Conservation (phyloP, 2,329 filamentous ascomycete species). For the Phaeoacremonium minimum region DNA sequence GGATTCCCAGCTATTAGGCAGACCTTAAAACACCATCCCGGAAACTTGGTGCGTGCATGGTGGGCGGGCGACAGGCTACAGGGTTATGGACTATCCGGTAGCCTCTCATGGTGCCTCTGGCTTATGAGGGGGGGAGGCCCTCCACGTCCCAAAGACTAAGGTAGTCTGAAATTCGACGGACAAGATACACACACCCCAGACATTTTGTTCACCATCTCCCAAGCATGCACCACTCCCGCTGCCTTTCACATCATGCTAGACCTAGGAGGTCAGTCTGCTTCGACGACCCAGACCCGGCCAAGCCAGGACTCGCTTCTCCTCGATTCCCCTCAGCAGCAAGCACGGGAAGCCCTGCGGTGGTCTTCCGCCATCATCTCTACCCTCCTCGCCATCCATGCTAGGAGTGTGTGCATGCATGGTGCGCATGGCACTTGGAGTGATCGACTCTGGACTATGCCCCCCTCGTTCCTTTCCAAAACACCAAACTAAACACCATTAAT, state of each 20-base stretch:
- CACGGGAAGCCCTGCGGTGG: too few relatives aligned
- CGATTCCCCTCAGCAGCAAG: too few relatives aligned
- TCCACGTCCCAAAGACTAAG: background rate
- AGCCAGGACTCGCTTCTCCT: too few relatives aligned
- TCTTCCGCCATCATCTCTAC: too few relatives aligned
- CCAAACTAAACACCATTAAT: too few relatives aligned
- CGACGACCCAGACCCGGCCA: too few relatives aligned
- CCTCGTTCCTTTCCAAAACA: too few relatives aligned
- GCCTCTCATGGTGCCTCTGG: background rate
- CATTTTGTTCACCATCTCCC: background rate
- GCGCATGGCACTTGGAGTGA: too few relatives aligned
- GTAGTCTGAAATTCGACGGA: background rate
- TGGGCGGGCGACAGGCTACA: slow-evolving; percentile 2
- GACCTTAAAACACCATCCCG: slow-evolving; percentile 15
- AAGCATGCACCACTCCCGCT: background rate
- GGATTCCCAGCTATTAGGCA: slow-evolving; percentile 9
- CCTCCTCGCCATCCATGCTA: too few relatives aligned
- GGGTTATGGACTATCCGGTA: background rate
- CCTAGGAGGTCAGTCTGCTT: background rate
- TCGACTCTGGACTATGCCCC: too few relatives aligned
- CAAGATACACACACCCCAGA: background rate
- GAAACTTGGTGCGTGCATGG: slow-evolving; percentile 14
- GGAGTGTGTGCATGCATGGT: too few relatives aligned
- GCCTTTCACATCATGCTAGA: background rate
- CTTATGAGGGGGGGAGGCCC: background rate